Evolutionary conservation across 2,329 filamentous ascomycete species (phyloP), one percentile per base, ranked within the genome.

Genomic region (Cladosporium sp.): DNA sequence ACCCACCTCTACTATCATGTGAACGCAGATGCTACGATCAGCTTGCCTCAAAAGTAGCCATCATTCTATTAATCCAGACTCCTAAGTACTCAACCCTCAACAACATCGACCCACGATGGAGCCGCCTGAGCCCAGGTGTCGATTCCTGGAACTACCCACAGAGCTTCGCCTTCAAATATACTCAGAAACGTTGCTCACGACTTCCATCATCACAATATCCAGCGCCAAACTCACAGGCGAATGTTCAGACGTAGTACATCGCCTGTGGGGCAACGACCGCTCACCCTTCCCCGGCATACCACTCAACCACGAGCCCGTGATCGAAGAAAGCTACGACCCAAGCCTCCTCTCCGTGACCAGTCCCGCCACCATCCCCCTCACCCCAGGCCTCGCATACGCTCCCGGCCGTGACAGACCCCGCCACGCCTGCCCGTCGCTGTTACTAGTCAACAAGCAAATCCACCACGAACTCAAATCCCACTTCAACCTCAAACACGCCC

Each of bases 81-180:
- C 28, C 43, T 14, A 16, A 14, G 16, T 16, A 44, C 3, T 11
- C 31, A 8, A 4, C n/a, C 28, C 11, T 7, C n/a, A 37, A n/a
- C 28, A 31, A 42, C 46, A 41, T 22, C n/a, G 18, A 28, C 4
- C n/a, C 14, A n/a, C 35, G 9, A 50, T 50, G 48, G 48, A 50
- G 9, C 14, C 32, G 28, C 28, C 40, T 32, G 14, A 50, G 32
- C 34, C 51, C 41, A 13, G 40, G 35, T 63, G 60, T 42, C 54
- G 54, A 13, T 58, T 69, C 49, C 52, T 68, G 40, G 56, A 59
- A 9, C 59, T 74, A 11, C 71, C 72, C 4, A 62, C 66, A 16
- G 72, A 74, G 60, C 57, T 74, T 19, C 66, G 72, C 42, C 70
- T 72, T 35, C 61, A 67, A 13, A 72, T 74, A 46, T 74, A 74